Evolutionary conservation across 257 asterid species (phyloP).

Genomic region (Solanum virginianum): DNA sequence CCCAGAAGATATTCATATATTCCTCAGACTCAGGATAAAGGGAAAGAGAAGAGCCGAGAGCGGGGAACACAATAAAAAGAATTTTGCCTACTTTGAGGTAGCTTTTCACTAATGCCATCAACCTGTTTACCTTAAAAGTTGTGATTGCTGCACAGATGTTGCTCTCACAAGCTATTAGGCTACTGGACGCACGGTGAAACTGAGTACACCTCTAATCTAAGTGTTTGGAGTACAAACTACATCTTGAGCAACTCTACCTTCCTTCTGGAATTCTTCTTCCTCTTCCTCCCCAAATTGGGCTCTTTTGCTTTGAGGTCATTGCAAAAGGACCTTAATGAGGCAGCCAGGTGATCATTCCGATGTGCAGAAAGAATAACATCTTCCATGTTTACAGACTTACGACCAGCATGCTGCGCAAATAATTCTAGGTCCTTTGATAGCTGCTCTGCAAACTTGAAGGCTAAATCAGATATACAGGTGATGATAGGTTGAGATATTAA

Average conservation of each 20-base stretch:
- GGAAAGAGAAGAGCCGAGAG: no score
- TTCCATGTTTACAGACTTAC: constrained; percentile 84
- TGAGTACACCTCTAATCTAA: background rate
- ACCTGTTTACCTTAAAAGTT: no score
- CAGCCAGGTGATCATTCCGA: no score
- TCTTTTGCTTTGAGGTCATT: constrained; percentile 59
- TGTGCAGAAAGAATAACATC: constrained; percentile 68
- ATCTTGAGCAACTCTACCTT: constrained; percentile 26
- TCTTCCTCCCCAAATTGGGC: constrained; percentile 61
- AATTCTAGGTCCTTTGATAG: constrained; percentile 83
- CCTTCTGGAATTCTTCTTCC: constrained; percentile 44
- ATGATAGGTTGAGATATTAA: constrained; percentile 71
- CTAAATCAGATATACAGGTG: constrained; percentile 72
- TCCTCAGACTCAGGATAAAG: no score
- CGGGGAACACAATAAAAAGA: no score
- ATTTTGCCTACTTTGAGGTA: no score
- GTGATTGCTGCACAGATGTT: background rate
- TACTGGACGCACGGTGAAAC: background rate
- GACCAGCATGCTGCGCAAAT: constrained; percentile 75
- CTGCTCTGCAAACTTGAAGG: constrained; percentile 61
- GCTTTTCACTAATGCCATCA: no score
- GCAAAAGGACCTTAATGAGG: constrained; percentile 50
- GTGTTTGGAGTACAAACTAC: no score
- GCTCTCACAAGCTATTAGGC: background rate
- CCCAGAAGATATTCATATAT: no score